Evolutionary conservation across 78 protist genomes (phyloP).

Genomic region (Mantamonas sphyraenae): DNA sequence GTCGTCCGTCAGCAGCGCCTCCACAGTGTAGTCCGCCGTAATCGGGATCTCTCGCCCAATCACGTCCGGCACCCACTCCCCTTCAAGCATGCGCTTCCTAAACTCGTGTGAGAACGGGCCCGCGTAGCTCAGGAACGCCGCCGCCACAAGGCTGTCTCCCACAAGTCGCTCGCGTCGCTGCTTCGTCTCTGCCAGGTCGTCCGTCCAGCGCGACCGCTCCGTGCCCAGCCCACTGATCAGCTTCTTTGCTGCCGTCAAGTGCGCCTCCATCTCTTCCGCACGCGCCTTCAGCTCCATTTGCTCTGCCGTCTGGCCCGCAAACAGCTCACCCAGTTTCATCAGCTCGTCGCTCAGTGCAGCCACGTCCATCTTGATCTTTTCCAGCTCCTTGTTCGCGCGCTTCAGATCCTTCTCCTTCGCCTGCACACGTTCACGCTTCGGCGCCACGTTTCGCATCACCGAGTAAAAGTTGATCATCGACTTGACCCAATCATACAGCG

Average conservation of each 20-base stretch:
- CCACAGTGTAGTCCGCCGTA: constrained; percentile 27
- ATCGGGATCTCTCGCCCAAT: constrained; percentile 34
- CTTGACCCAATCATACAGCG: constrained; percentile 57
- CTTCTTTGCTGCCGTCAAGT: constrained; percentile 55
- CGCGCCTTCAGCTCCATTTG: constrained; percentile 20
- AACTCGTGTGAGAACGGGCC: constrained; percentile 58
- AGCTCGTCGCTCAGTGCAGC: constrained; percentile 12
- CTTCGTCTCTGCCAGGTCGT: constrained; percentile 26
- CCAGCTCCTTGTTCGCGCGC: constrained; percentile 7
- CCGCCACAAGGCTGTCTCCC: constrained; percentile 55
- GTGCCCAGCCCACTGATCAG: constrained; percentile 66
- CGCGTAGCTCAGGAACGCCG: constrained; percentile 53
- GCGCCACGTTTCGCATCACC: constrained; percentile 49
- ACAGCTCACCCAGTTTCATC: neutral
- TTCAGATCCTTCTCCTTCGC: constrained; percentile 15
- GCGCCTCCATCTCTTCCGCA: constrained; percentile 50
- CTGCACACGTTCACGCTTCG: constrained; percentile 35
- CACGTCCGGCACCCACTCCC: constrained; percentile 37
- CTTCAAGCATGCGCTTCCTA: constrained; percentile 22
- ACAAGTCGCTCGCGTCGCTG: constrained; percentile 17
- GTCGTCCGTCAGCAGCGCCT: constrained; percentile 49
- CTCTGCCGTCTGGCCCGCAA: constrained; percentile 28
- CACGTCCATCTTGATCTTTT: constrained; percentile 6
- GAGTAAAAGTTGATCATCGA: constrained; percentile 62
- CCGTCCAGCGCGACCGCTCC: constrained; percentile 67